Base-by-base conservation (phyloP, 192 early-diverging fungal species). In the Backusella parvicylindrica region DNA sequence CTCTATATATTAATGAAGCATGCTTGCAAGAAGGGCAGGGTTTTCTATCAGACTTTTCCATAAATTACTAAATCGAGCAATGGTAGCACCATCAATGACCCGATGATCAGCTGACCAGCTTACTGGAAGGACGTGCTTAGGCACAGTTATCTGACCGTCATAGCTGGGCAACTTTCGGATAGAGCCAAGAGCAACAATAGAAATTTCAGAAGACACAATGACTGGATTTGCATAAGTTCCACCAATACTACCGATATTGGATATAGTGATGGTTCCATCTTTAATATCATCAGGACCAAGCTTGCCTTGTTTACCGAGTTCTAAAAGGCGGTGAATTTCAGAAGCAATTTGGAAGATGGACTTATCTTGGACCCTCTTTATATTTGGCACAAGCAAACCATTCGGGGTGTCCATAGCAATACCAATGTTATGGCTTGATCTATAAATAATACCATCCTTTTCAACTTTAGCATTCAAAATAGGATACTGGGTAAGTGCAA, bases 21-120 rank as follows among this genome's bases (percentile, higher is more conserved):
- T 82, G 64, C 85, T 89, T 6, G 91, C 83, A 76, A 99, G 84
- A 71, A 95, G 74, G 68, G 85, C 87, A 1, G 96, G 96, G 50
- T 95, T 87, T 83, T 99, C 96, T 37, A 99, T 82, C 56, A 93
- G 88, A 41, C 77, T 72, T 84, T 96, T 97, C 95, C 93, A 99
- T 23, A 85, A 73, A 64, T 87, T 81, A 11, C 92, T 93, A 84
- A 98, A 98, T 74, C 95, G 87, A 32, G 96, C 98, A 70, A 99
- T 86, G 5, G 96, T 97, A 9, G 96, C 98, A 13, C 98, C 98
- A 82, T 98, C 96, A 75, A 98, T 86, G 15, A 99, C 92, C 37
- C 97, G 88, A 84, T 99, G 97, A 83, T 99, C 97, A 8, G 97
- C 97, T 9, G 93, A 91, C 90, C 92, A 97, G 85, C 95, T 96